Conservation (phyloP, 2,329 filamentous ascomycete species). For the Botryotinia globosa region DNA sequence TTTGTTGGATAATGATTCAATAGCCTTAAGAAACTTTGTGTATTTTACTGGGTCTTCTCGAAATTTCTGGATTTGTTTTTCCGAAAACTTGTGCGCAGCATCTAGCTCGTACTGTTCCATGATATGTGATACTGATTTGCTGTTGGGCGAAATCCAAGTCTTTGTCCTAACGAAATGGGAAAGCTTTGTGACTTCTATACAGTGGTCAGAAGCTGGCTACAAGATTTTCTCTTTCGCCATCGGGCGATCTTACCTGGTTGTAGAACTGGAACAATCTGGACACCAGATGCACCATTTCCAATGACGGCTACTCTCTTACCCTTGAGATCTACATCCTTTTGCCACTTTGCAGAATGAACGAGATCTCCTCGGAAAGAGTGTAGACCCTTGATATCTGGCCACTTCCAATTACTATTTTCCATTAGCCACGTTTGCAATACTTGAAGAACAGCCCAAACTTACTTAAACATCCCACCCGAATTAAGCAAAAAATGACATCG, state of each 20-base stretch:
- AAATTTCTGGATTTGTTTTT: constrained; percentile 48
- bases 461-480: constrained; percentile 54
- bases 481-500: constrained; percentile 49
- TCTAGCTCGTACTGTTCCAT: constrained; percentile 38
- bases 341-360: constrained; percentile 60
- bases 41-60: constrained; percentile 47
- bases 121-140: constrained; percentile 34
- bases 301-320: constrained; percentile 49
- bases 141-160: constrained; percentile 44
- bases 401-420: constrained; percentile 49
- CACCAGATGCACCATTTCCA: constrained; percentile 50
- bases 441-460: constrained; percentile 29
- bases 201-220: background rate
- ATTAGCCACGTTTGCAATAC: background rate
- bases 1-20: constrained; percentile 44
- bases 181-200: constrained; percentile 40
- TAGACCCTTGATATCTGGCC: constrained; percentile 59
- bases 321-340: constrained; percentile 47
- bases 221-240: background rate
- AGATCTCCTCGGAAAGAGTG: constrained; percentile 46
- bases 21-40: constrained; percentile 46
- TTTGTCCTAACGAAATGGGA: constrained; percentile 46
- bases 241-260: constrained; percentile 29
- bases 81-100: constrained; percentile 38
- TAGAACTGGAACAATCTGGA: constrained; percentile 50